Percentiles rank a stretch among this genome's conserved stretches.
These are phyloP conservation scores for Daldinia sp. DNA, from an alignment of 2,329 filamentous ascomycete species.

Conservation along the genomic window DNA sequence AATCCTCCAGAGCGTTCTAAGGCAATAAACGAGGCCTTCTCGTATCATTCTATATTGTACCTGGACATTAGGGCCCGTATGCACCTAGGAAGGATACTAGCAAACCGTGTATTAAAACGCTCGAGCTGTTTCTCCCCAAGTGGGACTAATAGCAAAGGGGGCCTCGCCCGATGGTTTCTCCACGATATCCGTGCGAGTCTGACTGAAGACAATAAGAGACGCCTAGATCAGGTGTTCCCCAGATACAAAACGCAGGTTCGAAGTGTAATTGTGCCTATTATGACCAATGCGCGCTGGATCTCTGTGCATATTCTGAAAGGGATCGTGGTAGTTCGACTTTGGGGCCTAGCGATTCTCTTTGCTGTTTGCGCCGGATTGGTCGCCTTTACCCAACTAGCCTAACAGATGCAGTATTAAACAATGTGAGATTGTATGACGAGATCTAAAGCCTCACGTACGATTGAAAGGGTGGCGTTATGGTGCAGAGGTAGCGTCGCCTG, in stretches of 20 bases:
- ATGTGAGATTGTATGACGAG: conserved; percentile 33
- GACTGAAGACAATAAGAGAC: conserved; percentile 38
- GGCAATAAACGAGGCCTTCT: neutral
- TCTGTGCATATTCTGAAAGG: conserved; percentile 43
- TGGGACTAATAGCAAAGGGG: conserved; percentile 34
- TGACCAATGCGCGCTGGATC: conserved; percentile 41
- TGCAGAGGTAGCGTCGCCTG: conserved; percentile 4
- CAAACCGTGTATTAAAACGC: conserved; percentile 24
- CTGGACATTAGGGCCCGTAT: no score
- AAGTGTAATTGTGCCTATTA: conserved; percentile 42
- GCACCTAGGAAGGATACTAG: no score
- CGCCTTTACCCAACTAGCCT: conserved; percentile 38
- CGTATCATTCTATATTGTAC: neutral
- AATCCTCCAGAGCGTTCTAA: no score
- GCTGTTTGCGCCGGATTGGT: conserved; percentile 42
- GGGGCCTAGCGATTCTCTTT: conserved; percentile 43
- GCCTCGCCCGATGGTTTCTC: conserved; percentile 41
- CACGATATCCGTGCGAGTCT: conserved; percentile 40
- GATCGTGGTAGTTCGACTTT: conserved; percentile 41
- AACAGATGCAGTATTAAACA: conserved; percentile 37
- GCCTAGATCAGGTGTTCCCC: conserved; percentile 22
- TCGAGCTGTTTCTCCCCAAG: conserved; percentile 22
- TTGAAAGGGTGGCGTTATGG: conserved; percentile 20
- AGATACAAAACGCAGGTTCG: conserved; percentile 39
- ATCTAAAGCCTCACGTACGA: conserved; percentile 32